Percentiles rank a stretch among this genome's conserved stretches.
phyloP scores from a whole-genome alignment of 2,329 filamentous ascomycete species.

The Colletotrichum sojae region DNA sequence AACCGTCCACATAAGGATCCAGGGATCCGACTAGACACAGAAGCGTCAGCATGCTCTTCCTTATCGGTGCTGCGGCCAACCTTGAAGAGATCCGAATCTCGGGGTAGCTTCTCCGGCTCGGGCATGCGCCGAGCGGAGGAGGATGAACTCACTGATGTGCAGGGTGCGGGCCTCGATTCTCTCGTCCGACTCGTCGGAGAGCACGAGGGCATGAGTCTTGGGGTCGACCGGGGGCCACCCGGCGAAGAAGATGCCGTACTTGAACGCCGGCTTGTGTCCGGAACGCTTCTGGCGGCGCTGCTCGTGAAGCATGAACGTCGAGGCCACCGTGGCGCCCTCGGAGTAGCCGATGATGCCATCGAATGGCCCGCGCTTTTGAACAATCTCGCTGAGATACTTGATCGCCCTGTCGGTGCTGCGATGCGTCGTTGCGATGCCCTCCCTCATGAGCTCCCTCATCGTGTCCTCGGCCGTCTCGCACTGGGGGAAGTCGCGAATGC shows the following conservation, averaged over 20 bases:
- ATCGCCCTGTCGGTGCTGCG: slow-evolving; percentile 58
- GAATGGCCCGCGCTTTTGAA: slow-evolving; percentile 62
- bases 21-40: slow-evolving; percentile 60
- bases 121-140: background rate
- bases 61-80: background rate
- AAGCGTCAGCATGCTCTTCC: slow-evolving; percentile 38
- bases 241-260: slow-evolving; percentile 66
- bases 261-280: slow-evolving; percentile 53
- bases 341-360: slow-evolving; percentile 73
- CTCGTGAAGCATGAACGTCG: slow-evolving; percentile 67
- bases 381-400: slow-evolving; percentile 58
- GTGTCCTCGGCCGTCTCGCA: slow-evolving; percentile 68
- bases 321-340: slow-evolving; percentile 70
- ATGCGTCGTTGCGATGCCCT: slow-evolving; percentile 55
- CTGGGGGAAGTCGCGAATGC: slow-evolving; percentile 68
- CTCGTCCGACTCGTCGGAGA: slow-evolving; percentile 63
- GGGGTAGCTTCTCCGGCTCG: background rate
- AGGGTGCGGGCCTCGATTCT: slow-evolving; percentile 67
- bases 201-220: slow-evolving; percentile 57
- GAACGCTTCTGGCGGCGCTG: slow-evolving; percentile 49
- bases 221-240: slow-evolving; percentile 68
- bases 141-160: slow-evolving; percentile 60
- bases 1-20: slow-evolving; percentile 74
- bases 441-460: slow-evolving; percentile 64
- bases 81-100: background rate